Percentiles rank a stretch among this genome's conserved stretches.
These are phyloP conservation scores for Trichomonas vaginalis DNA, from an alignment of 208 protist genomes.

Conservation along the genomic window DNA sequence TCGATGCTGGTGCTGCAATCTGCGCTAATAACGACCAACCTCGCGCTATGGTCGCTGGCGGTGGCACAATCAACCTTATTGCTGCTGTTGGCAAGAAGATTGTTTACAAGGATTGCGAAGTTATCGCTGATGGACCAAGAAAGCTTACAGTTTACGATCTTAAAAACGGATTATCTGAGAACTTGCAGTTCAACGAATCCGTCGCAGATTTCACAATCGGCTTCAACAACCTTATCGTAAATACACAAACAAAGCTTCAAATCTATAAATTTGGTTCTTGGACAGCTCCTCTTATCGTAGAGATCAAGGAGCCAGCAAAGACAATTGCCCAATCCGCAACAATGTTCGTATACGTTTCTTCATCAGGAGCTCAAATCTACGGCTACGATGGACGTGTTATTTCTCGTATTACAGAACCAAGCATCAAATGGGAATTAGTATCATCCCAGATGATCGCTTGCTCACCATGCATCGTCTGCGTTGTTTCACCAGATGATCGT, in stretches of 20 bases:
- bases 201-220: background rate
- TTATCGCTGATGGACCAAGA: background rate
- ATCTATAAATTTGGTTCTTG: slow-evolving; percentile 7
- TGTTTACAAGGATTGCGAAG: background rate
- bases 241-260: background rate
- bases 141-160: background rate
- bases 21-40: background rate
- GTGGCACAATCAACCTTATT: background rate
- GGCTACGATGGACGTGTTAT: background rate
- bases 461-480: background rate
- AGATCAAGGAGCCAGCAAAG: background rate
- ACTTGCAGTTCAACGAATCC: background rate
- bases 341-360: background rate
- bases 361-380: background rate
- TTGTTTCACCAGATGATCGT: background rate
- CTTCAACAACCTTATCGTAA: background rate
- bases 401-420: background rate
- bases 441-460: background rate
- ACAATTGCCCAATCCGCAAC: background rate
- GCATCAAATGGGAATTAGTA: background rate
- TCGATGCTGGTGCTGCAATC: background rate
- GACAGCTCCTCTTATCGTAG: background rate
- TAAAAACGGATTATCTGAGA: background rate
- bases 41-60: background rate
- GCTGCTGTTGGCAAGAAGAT: background rate